Evolutionary conservation across 495 filamentous ascomycete species (phyloP), one percentile per base, ranked within the genome.

Genomic region (Neurospora sp.): DNA sequence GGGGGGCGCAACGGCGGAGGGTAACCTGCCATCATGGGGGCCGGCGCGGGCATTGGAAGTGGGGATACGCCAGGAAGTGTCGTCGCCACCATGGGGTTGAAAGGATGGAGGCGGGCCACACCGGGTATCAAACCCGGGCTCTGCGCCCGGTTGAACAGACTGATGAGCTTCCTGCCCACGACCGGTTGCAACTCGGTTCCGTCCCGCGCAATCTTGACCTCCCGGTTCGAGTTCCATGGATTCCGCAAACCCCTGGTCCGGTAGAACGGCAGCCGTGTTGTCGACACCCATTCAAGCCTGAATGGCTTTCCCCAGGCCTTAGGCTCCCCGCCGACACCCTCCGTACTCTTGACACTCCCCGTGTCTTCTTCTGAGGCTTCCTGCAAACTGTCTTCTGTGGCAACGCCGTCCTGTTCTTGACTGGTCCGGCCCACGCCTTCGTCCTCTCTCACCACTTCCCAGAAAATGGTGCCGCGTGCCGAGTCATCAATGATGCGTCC

Each of bases 181-280:
- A 81, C 88, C 66, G 94, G 92, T 80, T 98, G 95, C 23, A 99
- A 85, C 82, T 98, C 96, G 0, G 96, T 99, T 6, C 94, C 96
- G 80, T 99, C 96, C 76, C 96, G 87, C 10, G 96, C 96, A 76
- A 99, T 97, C 79, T 99, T 99, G 69, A 99, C 93, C 77, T 98
- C 96, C 66, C 96, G 85, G 78, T 97, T 97, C 1, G 93, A 91
- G 80, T 99, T 98, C 96, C 94, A 98, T 3, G 92, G 90, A 78
- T 99, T 99, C n/a, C 96, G 88, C 40, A 99, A 80, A 0, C 95
- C 95, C 70, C 94, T 85, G 0, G 94, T 97, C 59, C 92, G 90
- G 79, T 97, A 95, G 80, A 98, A 99, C 0, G 96, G 94, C 9
- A 99, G 87, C 54, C 92, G 86, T 41, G 90, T 89, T 4, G 93